Evolutionary conservation across 2,329 filamentous ascomycete species (phyloP).

Genomic region (Lachnellula subtilissima): DNA sequence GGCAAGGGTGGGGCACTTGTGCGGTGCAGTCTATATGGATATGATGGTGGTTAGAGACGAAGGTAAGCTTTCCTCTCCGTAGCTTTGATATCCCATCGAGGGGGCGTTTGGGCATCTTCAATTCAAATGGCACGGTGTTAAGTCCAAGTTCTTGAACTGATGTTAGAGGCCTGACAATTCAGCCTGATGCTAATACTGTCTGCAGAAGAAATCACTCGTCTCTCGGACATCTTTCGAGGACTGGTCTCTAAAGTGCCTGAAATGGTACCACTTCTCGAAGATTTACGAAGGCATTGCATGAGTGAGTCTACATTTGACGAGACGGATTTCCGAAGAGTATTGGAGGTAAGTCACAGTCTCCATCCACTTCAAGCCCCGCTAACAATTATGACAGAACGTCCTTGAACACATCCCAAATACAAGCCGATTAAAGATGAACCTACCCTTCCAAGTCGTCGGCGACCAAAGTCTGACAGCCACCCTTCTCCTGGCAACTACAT

Average conservation of each 20-base stretch:
- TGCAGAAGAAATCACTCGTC: constrained; percentile 44
- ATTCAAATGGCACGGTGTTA: neutral
- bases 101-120: neutral
- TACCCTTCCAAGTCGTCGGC: constrained; percentile 48
- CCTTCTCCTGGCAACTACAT: constrained; percentile 47
- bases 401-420: constrained; percentile 42
- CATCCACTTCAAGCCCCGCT: neutral
- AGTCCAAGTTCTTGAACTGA: no score
- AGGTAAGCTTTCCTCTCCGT: constrained; percentile 32
- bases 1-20: constrained; percentile 43
- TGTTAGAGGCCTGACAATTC: no score
- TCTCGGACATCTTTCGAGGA: constrained; percentile 42
- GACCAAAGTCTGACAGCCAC: constrained; percentile 43
- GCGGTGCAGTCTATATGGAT: constrained; percentile 47
- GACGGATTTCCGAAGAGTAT: constrained; percentile 39
- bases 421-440: constrained; percentile 44
- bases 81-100: neutral
- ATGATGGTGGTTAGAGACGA: constrained; percentile 50
- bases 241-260: constrained; percentile 36
- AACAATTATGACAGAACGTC: constrained; percentile 26
- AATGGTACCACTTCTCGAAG: constrained; percentile 42
- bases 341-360: constrained; percentile 29
- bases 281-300: constrained; percentile 45
- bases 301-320: constrained; percentile 46
- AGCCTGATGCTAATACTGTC: constrained; percentile 10